phyloP scores from a whole-genome alignment of 164 flowering plant genomes.

The Aristolochia contorta region DNA sequence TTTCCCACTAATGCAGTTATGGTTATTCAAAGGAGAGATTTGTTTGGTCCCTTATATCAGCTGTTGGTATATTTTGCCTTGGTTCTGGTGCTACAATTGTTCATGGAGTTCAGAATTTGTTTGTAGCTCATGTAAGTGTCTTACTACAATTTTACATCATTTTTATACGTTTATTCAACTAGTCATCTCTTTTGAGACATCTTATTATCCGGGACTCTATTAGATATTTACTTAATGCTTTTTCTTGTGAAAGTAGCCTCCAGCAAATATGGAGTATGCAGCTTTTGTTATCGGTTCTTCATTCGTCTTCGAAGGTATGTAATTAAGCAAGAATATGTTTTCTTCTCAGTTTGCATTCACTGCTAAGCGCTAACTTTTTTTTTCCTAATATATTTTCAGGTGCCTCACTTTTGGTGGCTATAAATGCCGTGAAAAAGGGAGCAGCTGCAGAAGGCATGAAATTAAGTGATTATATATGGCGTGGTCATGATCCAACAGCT shows the following conservation, averaged over 20 bases:
- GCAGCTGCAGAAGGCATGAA: constrained; percentile 98
- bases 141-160: background rate
- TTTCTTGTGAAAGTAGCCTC: constrained; percentile 43
- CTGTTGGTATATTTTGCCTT: constrained; percentile 97
- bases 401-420: constrained; percentile 89
- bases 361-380: background rate
- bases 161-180: too few species aligned
- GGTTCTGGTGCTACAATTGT: constrained; percentile 98
- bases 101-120: constrained; percentile 87
- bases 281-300: constrained; percentile 96
- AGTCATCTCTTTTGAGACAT: too few species aligned
- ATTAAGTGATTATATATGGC: constrained; percentile 90
- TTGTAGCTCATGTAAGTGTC: constrained; percentile 61
- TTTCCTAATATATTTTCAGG: constrained; percentile 33
- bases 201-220: background rate
- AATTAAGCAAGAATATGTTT: constrained; percentile 1
- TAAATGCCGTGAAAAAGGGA: constrained; percentile 91
- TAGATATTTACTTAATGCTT: constrained; percentile 12
- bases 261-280: constrained; percentile 69
- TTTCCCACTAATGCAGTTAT: constrained; percentile 42
- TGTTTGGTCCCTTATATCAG: constrained; percentile 98
- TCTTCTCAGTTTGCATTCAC: background rate
- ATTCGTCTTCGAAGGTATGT: constrained; percentile 78
- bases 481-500: constrained; percentile 98
- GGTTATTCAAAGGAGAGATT: constrained; percentile 98